Evolutionary conservation across 176 grass and related monocot genomes (phyloP).

Genomic region (Eleusine coracana): DNA sequence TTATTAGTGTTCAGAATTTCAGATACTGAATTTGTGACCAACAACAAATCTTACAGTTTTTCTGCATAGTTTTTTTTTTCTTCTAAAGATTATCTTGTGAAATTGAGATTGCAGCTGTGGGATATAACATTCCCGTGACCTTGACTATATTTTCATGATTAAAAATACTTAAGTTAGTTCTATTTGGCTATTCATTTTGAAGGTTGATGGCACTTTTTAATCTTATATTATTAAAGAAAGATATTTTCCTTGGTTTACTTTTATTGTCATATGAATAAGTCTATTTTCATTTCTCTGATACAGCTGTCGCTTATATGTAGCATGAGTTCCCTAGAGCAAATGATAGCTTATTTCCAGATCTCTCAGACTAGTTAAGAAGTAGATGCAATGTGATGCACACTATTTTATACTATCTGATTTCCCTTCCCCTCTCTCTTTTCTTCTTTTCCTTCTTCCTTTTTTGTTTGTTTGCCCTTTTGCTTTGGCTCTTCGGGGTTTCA

Average conservation of each 20-base stretch:
- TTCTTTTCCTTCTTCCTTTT: too few relatives aligned
- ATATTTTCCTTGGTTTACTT: neutral
- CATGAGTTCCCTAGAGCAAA: neutral
- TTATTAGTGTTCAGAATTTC: neutral
- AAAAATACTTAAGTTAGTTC: neutral
- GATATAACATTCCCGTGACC: neutral
- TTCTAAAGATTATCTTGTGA: neutral
- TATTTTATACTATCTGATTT: constrained; percentile 17
- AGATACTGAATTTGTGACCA: neutral
- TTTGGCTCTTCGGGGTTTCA: too few relatives aligned
- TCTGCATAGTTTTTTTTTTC: neutral
- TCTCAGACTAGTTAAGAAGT: neutral
- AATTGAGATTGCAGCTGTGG: neutral
- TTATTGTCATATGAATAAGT: neutral
- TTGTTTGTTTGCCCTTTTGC: too few relatives aligned
- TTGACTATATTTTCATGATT: neutral
- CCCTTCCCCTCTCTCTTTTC: too few relatives aligned
- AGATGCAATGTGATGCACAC: neutral
- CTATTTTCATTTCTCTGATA: neutral
- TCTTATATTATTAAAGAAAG: neutral
- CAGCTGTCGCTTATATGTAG: neutral
- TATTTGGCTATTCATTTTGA: constrained; percentile 2
- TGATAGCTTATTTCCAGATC: neutral
- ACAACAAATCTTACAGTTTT: neutral
- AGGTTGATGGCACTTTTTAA: neutral